Base-by-base conservation (phyloP, 495 filamentous ascomycete species). In the Aspergillus biplanus region DNA sequence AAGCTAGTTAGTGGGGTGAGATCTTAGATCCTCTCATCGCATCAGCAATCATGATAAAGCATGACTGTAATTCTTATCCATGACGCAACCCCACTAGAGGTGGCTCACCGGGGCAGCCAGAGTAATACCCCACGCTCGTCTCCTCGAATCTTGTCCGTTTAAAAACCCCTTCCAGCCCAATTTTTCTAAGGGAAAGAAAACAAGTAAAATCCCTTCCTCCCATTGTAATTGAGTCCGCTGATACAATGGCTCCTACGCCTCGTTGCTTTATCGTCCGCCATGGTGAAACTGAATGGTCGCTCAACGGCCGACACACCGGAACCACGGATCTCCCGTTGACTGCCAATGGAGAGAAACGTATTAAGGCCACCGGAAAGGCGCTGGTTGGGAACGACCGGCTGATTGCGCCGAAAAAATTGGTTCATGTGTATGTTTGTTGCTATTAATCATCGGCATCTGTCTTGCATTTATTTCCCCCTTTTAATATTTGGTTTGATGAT, bases 241-340 rank as follows among this genome's bases (percentile, higher is more conserved):
- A 52, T 6, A 65, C 9, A 68, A 87, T 87, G 84, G 86, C 89
- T 9, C 39, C 39, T 15, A 44, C 39, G 39, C 93, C 95, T 6
- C 85, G 93, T 54, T 89, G 93, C 74, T 97, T 97, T 83, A 90
- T 99, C 62, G 82, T 95, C 78, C 91, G 95, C 66, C 95, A 99
- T 72, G 89, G 89, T 76, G 95, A 99, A 77, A 99, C 95, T 4
- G 92, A 96, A 83, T 99, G 95, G 95, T 97, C 93, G 2, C 85
- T 97, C 44, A 92, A 91, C 69, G 95, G 93, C 61, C 87, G 89
- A 27, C 94, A 99, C 79, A 99, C 95, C 0, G 91, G 94, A 52
- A 84, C 78, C 32, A 92, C 90, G 32, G 95, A 99, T 65, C 87
- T 99, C 21, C 86, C 92, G 0, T 81, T 99, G 9, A 99, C 95